Base-by-base conservation (phyloP, 106 monocot species). In the Dendrobium chrysotoxum region DNA sequence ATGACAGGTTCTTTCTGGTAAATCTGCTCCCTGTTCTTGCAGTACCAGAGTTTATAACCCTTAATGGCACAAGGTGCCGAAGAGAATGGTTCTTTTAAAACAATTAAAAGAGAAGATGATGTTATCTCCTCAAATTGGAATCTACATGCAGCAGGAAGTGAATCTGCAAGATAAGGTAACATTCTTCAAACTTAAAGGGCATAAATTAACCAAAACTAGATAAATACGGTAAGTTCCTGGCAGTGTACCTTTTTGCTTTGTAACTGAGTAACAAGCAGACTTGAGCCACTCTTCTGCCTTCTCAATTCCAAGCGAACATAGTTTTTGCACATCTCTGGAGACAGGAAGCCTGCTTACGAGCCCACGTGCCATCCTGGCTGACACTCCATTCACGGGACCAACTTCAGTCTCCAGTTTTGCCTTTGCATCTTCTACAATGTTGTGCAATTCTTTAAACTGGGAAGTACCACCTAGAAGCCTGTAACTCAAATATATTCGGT, bases 41-140 rank as follows among this genome's bases (percentile, higher is more conserved):
- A 86, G 73, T 93, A 91, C 98, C 98, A 98, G 44, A 98, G 89
- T 26, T 98, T 98, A 58, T 93, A 98, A 64, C 98, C 98, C 75
- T 85, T 88, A 20, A 95, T 82, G 50, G 80, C 35, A 76, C 78
- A 81, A 46, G 88, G 83, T 58, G 79, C 53, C 10, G 91, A 86
- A 72, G 83, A 84, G 8, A 58, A 40, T 6, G 88, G 80, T 45
- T 94, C 91, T 83, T 88, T 95, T 54, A 98, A 72, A 54, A 91
- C 86, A 45, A 98, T 88, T 47, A 88, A 83, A 5, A 92, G 40
- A 53, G 88, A 88, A 53, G 88, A 86, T 53, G 85, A 86, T 77
- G 88, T 90, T 61, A 90, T 68, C 75, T 88, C 90, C 53, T 88
- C 92, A 86, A 92, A 92, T 47, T 84, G 84, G 73, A 92, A 89